Base-by-base conservation (phyloP, 2,329 filamentous ascomycete species). In the Neonectria ditissima region DNA sequence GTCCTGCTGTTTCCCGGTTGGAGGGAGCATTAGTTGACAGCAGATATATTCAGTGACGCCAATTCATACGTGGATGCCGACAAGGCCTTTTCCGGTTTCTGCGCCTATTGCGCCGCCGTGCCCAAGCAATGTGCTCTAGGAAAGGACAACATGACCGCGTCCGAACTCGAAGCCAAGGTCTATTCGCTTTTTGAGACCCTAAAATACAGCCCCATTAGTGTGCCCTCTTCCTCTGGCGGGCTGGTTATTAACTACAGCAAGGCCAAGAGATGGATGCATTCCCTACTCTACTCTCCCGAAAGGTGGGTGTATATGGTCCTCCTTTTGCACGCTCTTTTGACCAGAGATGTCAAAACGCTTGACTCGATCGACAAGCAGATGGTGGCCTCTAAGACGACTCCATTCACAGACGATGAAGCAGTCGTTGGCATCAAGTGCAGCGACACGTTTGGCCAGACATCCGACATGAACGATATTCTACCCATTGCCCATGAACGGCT, bases 301-400 rank as follows among this genome's bases (percentile, higher is more conserved):
- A 69, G 68, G 24, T 84, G 84, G 68, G 74, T 74, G 18, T 66
- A 59, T 11, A 76, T 84, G 32, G 80, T 84, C 10, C 51, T 65
- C 1, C 75, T 79, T 6, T 66, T 85, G 6, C 73, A 76, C 1
- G 77, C 70, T 1, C 75, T 83, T 5, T 78, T 83, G 53, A 37
- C 55, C 3, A 75, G 79, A 3, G 75, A 62, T 14, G 2, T 20
- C 16, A 14, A 51, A 22, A 4, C 41, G 5, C 22, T 61, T 28
- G 44, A n/a, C n/a, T n/a, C n/a, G n/a, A n/a, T n/a, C n/a, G n/a
- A n/a, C n/a, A n/a, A n/a, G n/a, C n/a, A n/a, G n/a, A n/a, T n/a
- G n/a, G n/a, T n/a, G n/a, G n/a, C n/a, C n/a, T n/a, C n/a, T n/a
- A n/a, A n/a, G n/a, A n/a, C n/a, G n/a, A n/a, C n/a, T n/a, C n/a